Evolutionary conservation across 208 protist genomes (phyloP).

Genomic region (Trichomonas tenax): DNA sequence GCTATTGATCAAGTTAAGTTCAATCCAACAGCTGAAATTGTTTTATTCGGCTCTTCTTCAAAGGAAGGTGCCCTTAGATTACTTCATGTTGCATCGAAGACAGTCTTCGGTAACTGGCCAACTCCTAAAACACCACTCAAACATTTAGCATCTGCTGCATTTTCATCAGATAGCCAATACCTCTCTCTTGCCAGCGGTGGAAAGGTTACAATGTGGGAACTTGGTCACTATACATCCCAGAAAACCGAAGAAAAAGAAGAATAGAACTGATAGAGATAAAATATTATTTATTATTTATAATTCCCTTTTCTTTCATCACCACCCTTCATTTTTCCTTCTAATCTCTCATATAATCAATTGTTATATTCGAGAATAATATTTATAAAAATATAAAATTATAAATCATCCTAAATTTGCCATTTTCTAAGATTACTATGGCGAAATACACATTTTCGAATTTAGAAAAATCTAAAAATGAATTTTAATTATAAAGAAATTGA

Average conservation of each 20-base stretch:
- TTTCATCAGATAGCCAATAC: not conserved
- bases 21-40: conserved; percentile 5
- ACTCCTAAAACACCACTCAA: not conserved
- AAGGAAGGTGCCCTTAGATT: not conserved
- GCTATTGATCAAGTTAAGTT: not conserved
- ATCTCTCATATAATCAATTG: not conserved
- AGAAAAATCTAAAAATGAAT: no score
- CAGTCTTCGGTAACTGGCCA: conserved; percentile 10
- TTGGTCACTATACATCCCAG: not conserved
- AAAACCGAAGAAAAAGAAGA: not conserved
- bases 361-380: not conserved
- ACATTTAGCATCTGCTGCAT: not conserved
- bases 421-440: no score
- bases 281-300: not conserved
- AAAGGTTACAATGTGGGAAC: not conserved
- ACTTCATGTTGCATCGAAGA: not conserved
- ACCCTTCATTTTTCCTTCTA: not conserved
- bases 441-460: no score
- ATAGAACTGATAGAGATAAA: not conserved
- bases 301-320: not conserved
- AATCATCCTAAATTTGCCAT: no score
- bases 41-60: not conserved
- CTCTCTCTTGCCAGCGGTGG: not conserved
- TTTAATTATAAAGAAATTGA: no score
- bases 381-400: no score